Conservation (phyloP, 139 green algal species). For the Micractinium conductrix region DNA sequence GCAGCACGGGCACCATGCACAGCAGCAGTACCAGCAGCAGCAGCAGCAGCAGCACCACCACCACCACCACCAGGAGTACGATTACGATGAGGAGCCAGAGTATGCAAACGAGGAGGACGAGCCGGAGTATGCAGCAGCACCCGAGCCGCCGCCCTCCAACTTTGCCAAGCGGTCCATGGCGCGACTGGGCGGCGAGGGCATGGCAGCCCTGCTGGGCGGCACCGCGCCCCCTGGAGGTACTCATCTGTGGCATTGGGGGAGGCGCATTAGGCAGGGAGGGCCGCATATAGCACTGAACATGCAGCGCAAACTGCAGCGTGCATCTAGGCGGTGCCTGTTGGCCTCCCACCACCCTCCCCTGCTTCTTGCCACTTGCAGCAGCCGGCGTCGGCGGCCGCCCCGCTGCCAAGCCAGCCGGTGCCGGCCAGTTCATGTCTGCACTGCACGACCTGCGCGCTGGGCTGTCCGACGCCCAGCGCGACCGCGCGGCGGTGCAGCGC, state of each 20-base stretch:
- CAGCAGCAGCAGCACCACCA: conserved; percentile 29
- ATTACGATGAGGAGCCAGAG: neutral
- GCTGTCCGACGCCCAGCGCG: conserved; percentile 6
- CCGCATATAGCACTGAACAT: too few species aligned
- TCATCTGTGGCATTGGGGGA: too few species aligned
- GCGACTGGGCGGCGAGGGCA: conserved; percentile 20
- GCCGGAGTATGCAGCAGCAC: too few species aligned
- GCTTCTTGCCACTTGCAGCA: too few species aligned
- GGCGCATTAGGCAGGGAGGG: neutral
- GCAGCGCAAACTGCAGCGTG: too few species aligned
- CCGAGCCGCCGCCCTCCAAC: neutral
- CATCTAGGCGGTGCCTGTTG: too few species aligned
- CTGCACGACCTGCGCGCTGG: conserved; percentile 11
- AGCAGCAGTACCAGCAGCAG: neutral
- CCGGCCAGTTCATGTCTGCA: conserved; percentile 1
- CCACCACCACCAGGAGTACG: neutral
- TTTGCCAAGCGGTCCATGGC: conserved; percentile 17
- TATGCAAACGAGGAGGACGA: neutral
- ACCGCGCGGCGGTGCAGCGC: neutral
- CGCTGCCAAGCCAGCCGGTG: neutral
- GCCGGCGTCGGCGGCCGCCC: too few species aligned
- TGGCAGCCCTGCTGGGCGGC: conserved; percentile 7
- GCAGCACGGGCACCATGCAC: neutral
- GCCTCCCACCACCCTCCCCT: too few species aligned
- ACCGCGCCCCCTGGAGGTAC: too few species aligned